Conservation (phyloP, 345 rosid species). For the Citrus inodora region DNA sequence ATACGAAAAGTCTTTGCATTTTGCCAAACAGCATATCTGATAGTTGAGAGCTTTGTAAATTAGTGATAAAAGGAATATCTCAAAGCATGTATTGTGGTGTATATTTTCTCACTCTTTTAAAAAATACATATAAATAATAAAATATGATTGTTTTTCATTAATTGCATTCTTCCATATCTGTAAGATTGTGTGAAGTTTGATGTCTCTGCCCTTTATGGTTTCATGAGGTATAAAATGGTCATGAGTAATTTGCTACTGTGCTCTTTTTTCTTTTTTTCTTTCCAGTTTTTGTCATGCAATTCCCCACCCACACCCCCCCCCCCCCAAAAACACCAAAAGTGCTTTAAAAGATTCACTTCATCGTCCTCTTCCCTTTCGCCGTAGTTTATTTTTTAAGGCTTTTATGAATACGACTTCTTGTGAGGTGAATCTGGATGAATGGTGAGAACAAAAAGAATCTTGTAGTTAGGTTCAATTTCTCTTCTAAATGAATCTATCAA, state of each 20-base stretch:
- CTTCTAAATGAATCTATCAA: background rate
- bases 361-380: background rate
- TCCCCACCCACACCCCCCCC: background rate
- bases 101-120: background rate
- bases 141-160: background rate
- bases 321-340: fast-evolving
- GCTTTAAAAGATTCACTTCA: background rate
- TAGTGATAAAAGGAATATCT: background rate
- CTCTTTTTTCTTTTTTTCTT: too few species aligned
- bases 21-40: background rate
- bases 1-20: background rate
- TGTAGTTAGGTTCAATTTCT: background rate
- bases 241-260: too few species aligned
- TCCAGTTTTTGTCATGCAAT: too few species aligned
- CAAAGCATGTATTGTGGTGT: background rate
- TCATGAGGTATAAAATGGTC: too few species aligned
- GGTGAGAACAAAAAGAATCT: background rate
- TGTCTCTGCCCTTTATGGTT: too few species aligned
- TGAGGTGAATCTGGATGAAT: background rate
- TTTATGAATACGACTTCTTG: too few species aligned
- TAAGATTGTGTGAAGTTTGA: background rate
- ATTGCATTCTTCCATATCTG: background rate
- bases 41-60: background rate
- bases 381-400: too few species aligned
- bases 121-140: background rate